Evolutionary conservation across 1,284 basidiomycete species (phyloP).

Genomic region (Puccinia coronata): DNA sequence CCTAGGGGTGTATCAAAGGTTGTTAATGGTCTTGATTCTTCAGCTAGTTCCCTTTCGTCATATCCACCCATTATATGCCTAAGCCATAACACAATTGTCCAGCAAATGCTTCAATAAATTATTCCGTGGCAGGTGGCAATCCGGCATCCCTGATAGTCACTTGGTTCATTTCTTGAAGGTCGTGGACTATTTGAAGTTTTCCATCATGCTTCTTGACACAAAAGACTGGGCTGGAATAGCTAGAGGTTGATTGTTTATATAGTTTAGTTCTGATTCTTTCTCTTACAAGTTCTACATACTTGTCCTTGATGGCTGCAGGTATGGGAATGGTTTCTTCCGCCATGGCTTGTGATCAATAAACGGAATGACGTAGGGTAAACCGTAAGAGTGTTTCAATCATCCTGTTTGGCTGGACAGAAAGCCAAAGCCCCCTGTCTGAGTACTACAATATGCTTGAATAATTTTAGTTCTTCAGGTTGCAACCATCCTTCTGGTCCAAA

Average conservation of each 20-base stretch:
- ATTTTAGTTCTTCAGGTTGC: background rate
- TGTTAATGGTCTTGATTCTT: background rate
- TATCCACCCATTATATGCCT: conserved; percentile 16
- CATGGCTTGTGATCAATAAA: background rate
- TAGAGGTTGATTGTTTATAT: background rate
- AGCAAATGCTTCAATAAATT: conserved; percentile 4
- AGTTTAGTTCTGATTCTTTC: background rate
- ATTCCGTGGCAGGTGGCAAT: background rate
- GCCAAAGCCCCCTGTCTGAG: background rate
- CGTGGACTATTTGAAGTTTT: background rate
- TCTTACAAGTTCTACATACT: background rate
- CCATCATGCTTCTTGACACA: background rate
- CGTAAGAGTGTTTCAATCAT: background rate
- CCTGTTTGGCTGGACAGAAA: background rate
- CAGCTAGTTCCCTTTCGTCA: background rate
- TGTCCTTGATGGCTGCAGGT: background rate
- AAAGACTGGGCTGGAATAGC: background rate
- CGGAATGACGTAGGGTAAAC: background rate
- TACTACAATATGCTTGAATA: background rate
- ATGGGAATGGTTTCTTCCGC: background rate
- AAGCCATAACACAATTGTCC: background rate
- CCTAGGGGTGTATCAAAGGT: conserved; percentile 21
- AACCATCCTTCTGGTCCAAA: conserved; percentile 35
- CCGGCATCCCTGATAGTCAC: conserved; percentile 17
- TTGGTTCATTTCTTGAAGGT: background rate